Base-by-base conservation (phyloP, 2,329 filamentous ascomycete genomes). In the Aspergillus ochraceoroseus region DNA sequence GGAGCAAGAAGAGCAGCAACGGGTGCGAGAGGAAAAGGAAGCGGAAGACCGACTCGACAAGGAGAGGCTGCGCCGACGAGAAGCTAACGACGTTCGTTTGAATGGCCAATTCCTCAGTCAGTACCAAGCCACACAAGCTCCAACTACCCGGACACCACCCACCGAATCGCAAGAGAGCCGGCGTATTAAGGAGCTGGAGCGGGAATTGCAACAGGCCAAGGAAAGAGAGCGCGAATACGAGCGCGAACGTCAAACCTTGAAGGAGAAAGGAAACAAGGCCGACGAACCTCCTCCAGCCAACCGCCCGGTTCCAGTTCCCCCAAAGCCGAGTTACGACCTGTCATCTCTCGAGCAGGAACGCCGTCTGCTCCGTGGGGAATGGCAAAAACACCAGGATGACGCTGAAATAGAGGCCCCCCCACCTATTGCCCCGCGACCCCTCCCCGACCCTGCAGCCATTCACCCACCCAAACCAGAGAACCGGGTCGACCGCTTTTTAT, bases 41-140 rank as follows among this genome's bases (percentile, higher is more conserved):
- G 78, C 81, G 2, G 82, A 88, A 54, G 76, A 77, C 7, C 75
- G 74, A 27, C 62, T 88, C 20, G 77, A 78, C 33, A 73, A 82
- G 43, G 84, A 90, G 57, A 77, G 83, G 32, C 73, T 73, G 53
- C 73, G 77, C 43, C 72, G 77, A 41, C 74, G 78, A 46, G 73
- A 71, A 15, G 70, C 70, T 47, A 82, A 77, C 55, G 82, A 88
- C 53, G 73, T 75, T 25, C 78, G 82, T 47, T 71, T 95, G 14
- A 83, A 82, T 45, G 88, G 88, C 2, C 88, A 95, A 58, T 89
- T 83, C 54, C 74, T 94, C 35, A 90, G 85, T 57, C 85, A 95
- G 59, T 94, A 95, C 60, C 83, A 87, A 61, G 80, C 82, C 13
- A 82, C 87, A 51, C 80, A 85, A 58, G 63, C 72, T 46, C 57